Percentiles rank a stretch among this genome's conserved stretches.
Conservation (phyloP, 1,284 basidiomycete genomes). For the Gymnopus androsaceus region DNA sequence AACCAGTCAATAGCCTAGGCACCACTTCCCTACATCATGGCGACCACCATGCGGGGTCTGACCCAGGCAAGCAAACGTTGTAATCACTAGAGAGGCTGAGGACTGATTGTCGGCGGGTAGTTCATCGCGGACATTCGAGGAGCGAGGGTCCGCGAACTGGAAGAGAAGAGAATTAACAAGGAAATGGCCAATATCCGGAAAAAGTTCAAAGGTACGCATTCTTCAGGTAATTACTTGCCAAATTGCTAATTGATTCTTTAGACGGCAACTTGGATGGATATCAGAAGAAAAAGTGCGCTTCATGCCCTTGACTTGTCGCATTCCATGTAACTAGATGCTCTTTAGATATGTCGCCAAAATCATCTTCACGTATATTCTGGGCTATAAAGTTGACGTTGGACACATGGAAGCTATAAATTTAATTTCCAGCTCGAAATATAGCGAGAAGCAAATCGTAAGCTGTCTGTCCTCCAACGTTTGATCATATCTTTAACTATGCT, state of each 20-base stretch:
- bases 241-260: conserved; percentile 32
- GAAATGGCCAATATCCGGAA: conserved; percentile 99
- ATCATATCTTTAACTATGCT: conserved; percentile 17
- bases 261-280: conserved; percentile 97
- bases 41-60: conserved; percentile 85
- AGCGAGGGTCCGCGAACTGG: conserved; percentile 83
- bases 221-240: neutral
- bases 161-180: conserved; percentile 98
- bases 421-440: conserved; percentile 94
- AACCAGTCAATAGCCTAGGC: no score
- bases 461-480: conserved; percentile 1
- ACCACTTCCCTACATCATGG: conserved; percentile 53
- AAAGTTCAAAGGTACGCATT: conserved; percentile 87
- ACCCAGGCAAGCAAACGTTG: conserved; percentile 67
- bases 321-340: conserved; percentile 14
- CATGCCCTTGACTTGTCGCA: conserved; percentile 16
- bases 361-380: conserved; percentile 98
- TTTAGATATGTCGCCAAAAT: conserved; percentile 91
- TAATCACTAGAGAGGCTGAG: neutral
- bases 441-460: conserved; percentile 97
- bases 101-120: conserved; percentile 40
- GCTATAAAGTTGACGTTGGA: conserved; percentile 98
- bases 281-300: conserved; percentile 92
- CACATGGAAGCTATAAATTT: conserved; percentile 99
- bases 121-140: conserved; percentile 99